Evolutionary conservation across 73 alveolate genomes (phyloP), one percentile per base, ranked within the genome.

Genomic region (Uronychia binucleata): DNA sequence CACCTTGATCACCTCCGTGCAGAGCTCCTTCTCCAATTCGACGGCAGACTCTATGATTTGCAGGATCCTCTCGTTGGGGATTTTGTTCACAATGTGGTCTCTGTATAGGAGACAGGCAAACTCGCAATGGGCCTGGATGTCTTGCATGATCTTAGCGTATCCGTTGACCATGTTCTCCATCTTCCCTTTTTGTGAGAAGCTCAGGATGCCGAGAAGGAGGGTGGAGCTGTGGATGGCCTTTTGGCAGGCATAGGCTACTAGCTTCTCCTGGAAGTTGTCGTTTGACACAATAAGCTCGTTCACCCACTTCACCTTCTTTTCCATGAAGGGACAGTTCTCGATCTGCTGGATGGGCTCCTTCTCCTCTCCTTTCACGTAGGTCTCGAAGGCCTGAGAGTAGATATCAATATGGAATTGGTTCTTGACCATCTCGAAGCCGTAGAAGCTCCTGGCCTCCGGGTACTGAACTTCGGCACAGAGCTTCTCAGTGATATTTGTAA

Each of bases 361-460:
- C 84, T 90, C 95, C 26, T 87, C 80, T 82, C 92, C 99, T 78
- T 87, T 86, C 80, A 95, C 95, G 85, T 93, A 93, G 67, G 97
- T 87, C 78, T 96, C 99, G 75, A 96, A 94, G 85, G 94, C 88
- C 31, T 92, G 94, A 26, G 98, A 94, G 88, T 95, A 97, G 78
- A 98, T 96, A 79, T 97, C 99, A 19, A 97, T 83, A 92, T 97
- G 99, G 79, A 97, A 91, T 93, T 97, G 96, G 92, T 97, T 99
- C 99, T 96, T 97, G 80, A 98, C 98, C 74, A 96, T 93, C 86
- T 97, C 94, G 94, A 97, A 97, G 60, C 99, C 99, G 78, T 97
- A 97, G 96, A 97, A 97, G 84, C 98, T 92, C 30, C 99, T 89
- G n/a, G 98, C 98, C 84, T 97, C 99, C 25, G 99, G 99, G 57